Evolutionary conservation across 257 asterid genomes (phyloP), one percentile per base, ranked within the genome.

Genomic region (Solanum pinnatisectum): DNA sequence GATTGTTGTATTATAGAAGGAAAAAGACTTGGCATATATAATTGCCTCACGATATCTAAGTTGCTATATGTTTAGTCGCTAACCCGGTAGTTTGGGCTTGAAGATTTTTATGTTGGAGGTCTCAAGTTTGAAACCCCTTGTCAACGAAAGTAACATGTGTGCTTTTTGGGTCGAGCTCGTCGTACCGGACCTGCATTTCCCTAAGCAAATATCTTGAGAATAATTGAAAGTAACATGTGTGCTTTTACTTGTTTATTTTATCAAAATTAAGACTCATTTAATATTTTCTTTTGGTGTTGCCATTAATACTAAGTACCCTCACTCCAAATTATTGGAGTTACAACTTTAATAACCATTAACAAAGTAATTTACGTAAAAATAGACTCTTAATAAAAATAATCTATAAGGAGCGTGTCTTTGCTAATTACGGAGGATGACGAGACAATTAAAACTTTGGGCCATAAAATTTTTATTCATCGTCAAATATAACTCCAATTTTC

Each of bases 381-480:
- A 67, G 10, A 68, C 36, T 5, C 5, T 68, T 68, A 6, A 13
- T 2, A 68, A 67, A 65, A 67, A 67, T 1, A 5, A 67, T 67
- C 18, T 25, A 25, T 67, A 0, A 2, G 35, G 6, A 27, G 73
- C 3, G 8, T n/a, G 11, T 33, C 20, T 68, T n/a, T n/a, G 33
- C 33, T 65, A 65, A 4, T 23, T 63, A 63, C 1, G 32, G 7
- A 63, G 32, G 6, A 23, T 63, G 32, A 10, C 27, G 32, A 63
- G 32, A 23, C 27, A 63, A 63, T 10, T 63, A n/a, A 11, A 65
- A n/a, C 32, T 65, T 65, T 1, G 4, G 10, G n/a, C 63, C 10
- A 52, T 18, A 18, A 52, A 0, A 52, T 52, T 52, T 52, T 60
- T 0, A 60, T 63, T 63, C 30, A 10, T 63, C 0, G 1, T 0